Evolutionary conservation across 352 stramenopile genomes (phyloP), one percentile per base, ranked within the genome.

Genomic region (Phytophthora niederhauseri): DNA sequence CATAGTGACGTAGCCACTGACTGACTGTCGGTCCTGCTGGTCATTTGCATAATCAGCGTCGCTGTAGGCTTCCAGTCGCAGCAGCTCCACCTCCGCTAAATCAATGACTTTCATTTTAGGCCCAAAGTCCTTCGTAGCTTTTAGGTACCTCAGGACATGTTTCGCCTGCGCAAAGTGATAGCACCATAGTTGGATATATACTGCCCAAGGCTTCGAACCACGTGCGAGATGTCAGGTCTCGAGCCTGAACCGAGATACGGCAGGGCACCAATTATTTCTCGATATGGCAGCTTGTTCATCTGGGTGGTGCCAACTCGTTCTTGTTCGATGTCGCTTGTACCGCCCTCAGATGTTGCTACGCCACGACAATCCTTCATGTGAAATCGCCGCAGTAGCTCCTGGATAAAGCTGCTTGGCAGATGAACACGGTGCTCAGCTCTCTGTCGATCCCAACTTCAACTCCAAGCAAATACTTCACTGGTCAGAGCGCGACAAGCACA

Each of bases 1-100:
- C 26, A 55, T 55, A 15, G 56, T 63, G 6, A 63, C 6, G 28
- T 55, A 63, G 2, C 43, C 41, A 19, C 41, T 54, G 22, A 45
- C 54, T 31, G 54, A 61, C n/a, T 52, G 55, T 31, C 28, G 28
- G 6, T 11, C 28, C 28, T 31, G 28, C 28, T 31, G 28, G 6
- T 31, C 28, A 31, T 31, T 31, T 31, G 28, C 28, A 31, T 31
- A 31, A 31, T 31, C 6, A 31, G 28, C 28, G 6, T 31, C 28
- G 6, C 28, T 31, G 28, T 31, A 31, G 28, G 28, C 28, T 31
- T 31, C 28, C 28, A 11, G 28, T 6, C 28, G 28, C 28, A 31
- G 28, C 8, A 31, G 28, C 28, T 31, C 28, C 6, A 31, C 28
- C 28, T 31, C 28, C 0, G 6, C 28, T 31, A 6, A 31, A 31